Evolutionary conservation across 495 filamentous ascomycete genomes (phyloP).

Genomic region (Sabuloglossum arenarium): DNA sequence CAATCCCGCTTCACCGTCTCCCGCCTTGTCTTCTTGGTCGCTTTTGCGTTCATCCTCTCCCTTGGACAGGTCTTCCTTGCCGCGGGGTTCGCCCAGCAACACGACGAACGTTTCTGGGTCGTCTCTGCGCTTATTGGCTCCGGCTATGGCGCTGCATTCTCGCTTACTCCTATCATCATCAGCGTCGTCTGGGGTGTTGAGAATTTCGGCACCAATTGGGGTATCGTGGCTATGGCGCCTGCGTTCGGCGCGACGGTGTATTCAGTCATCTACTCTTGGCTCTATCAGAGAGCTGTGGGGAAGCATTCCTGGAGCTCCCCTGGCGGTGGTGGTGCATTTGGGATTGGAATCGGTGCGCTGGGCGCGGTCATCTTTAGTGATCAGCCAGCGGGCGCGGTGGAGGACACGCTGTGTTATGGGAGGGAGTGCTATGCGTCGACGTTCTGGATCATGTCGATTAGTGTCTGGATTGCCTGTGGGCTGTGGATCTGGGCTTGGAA

Average conservation of each 20-base stretch:
- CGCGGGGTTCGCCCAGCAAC: constrained; percentile 41
- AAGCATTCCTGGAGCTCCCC: background rate
- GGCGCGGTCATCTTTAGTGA: constrained; percentile 8
- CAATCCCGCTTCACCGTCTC: constrained; percentile 35
- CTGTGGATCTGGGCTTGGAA: constrained; percentile 69
- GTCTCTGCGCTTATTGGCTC: constrained; percentile 64
- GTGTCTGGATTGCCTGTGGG: constrained; percentile 54
- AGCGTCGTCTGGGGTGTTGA: constrained; percentile 93
- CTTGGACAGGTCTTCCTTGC: constrained; percentile 57
- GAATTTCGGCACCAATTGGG: constrained; percentile 98
- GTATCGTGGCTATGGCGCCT: constrained; percentile 78
- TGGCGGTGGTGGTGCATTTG: background rate
- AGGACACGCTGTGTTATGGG: constrained; percentile 46
- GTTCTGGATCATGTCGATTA: constrained; percentile 63
- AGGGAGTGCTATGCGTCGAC: constrained; percentile 52
- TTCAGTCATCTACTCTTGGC: constrained; percentile 61
- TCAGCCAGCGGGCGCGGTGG: background rate
- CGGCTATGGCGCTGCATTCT: constrained; percentile 84
- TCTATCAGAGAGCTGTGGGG: constrained; percentile 39
- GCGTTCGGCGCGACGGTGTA: constrained; percentile 68
- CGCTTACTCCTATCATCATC: constrained; percentile 73
- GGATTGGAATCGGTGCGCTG: constrained; percentile 4
- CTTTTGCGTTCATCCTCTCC: constrained; percentile 53
- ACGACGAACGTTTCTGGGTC: constrained; percentile 51
- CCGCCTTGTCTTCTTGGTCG: constrained; percentile 57